Evolutionary conservation across 1,139 yeast genomes (phyloP).

Genomic region (Nakaseomyces uthaithaninus): DNA sequence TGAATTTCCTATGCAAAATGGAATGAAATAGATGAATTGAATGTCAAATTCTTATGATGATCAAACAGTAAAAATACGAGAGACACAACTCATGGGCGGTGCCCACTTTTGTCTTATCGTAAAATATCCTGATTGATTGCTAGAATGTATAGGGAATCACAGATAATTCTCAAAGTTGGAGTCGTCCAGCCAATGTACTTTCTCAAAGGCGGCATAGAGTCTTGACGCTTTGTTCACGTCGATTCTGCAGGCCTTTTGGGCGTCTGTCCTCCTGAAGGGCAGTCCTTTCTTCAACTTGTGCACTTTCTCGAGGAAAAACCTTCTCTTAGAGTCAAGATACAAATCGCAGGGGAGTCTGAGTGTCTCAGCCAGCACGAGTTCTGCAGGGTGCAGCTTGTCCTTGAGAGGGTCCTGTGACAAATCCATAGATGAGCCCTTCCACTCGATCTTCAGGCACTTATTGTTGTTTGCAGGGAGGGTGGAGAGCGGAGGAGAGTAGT

Average conservation of each 20-base stretch:
- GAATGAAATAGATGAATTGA: background rate
- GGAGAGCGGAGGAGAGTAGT: conserved; percentile 62
- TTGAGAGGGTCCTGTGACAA: conserved; percentile 68
- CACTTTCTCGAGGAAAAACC: conserved; percentile 84
- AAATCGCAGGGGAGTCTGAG: conserved; percentile 80
- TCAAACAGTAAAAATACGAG: no score
- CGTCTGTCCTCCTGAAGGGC: conserved; percentile 93
- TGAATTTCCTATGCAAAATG: conserved; percentile 8
- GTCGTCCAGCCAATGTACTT: conserved; percentile 92
- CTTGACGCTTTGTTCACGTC: conserved; percentile 96
- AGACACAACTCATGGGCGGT: no score
- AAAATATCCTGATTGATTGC: no score
- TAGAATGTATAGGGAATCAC: conserved; percentile 15
- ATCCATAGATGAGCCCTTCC: conserved; percentile 99
- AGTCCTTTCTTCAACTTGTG: conserved; percentile 61
- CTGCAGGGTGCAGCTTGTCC: conserved; percentile 79
- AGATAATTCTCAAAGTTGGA: conserved; percentile 52
- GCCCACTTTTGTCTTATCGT: no score
- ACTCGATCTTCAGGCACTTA: conserved; percentile 77
- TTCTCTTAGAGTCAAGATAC: conserved; percentile 83
- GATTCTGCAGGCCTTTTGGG: conserved; percentile 94
- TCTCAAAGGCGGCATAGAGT: conserved; percentile 86
- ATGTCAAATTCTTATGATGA: no score
- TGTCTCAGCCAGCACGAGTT: conserved; percentile 72
- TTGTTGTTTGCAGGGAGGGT: conserved; percentile 59